Evolutionary conservation across 345 rosid genomes (phyloP), one percentile per base, ranked within the genome.

Genomic region (Aquilaria sinensis): DNA sequence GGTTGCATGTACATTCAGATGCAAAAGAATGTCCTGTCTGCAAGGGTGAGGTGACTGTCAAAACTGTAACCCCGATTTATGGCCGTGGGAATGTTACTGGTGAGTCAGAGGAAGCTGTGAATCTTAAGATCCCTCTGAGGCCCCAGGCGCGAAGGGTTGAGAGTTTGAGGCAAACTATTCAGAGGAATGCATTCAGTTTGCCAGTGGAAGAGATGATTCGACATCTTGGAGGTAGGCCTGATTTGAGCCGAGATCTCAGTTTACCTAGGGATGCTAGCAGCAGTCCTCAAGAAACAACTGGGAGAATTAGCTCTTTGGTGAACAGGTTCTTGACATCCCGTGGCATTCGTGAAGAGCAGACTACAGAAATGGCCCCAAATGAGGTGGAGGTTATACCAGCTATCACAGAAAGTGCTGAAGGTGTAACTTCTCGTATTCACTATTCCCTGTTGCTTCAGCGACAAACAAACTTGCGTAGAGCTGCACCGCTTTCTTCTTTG

Each of bases 11-110:
- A 30, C 77, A 79, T 68, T 82, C 94, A 5, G 93, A 90, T 67
- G 92, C 90, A 6, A 93, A 88, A 62, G 98, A 90, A 75, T 93
- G 98, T 63, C 98, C 97, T 0, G 87, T 90, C n/a, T 93, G 98
- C 80, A 93, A 90, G 72, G 98, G 92, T 63, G 97, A 93, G 78
- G 98, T 86, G 54, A 80, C 90, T 1, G 41, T 56, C 41, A 90
- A 85, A 75, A 88, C 81, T 60, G 83, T 93, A 50, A 90, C 86
- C 49, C 98, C 98, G 0, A 88, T 93, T 65, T 90, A 88, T 69
- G 97, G 98, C 30, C 81, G 94, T 1, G 96, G 89, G 32, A 83
- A 76, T 74, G 76, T 70, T 50, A 74, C 73, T 51, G 78, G 73
- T 37, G 85, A 71, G 51, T 77, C 75, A 0, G 90, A 83, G 69